A percentile compares a stretch with the other conserved stretches of the same genome.
These are phyloP conservation scores for Teratosphaeria epicoccoides DNA, from an alignment of 2,329 filamentous ascomycete genomes.

Conservation along the genomic window DNA sequence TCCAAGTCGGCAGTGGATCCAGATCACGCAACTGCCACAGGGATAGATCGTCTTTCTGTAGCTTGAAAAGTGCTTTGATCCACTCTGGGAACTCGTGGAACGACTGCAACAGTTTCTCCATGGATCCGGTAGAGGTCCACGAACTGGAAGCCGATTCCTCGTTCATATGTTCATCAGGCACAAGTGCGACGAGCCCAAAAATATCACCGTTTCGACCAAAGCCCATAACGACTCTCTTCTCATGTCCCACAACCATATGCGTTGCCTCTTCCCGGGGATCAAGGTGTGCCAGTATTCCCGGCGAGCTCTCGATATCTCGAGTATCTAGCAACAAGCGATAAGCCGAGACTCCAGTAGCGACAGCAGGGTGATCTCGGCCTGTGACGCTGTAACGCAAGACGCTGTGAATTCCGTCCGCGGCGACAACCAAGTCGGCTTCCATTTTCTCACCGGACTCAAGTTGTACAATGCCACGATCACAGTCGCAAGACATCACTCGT, in stretches of 20 bases:
- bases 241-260: constrained; percentile 37
- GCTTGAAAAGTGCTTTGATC: constrained; percentile 26
- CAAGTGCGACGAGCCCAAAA: constrained; percentile 33
- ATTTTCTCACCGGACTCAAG: not conserved
- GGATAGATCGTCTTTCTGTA: constrained; percentile 25
- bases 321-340: constrained; percentile 30
- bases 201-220: constrained; percentile 33
- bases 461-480: constrained; percentile 18
- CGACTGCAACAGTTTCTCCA: constrained; percentile 29
- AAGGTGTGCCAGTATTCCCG: constrained; percentile 8
- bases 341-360: constrained; percentile 30
- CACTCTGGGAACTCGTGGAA: constrained; percentile 35
- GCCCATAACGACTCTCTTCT: constrained; percentile 33
- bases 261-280: constrained; percentile 32
- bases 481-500: constrained; percentile 17
- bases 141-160: constrained; percentile 23
- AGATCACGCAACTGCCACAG: constrained; percentile 39
- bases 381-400: constrained; percentile 18
- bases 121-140: constrained; percentile 31
- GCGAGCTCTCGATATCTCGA: constrained; percentile 15
- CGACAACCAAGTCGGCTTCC: not conserved
- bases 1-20: constrained; percentile 32
- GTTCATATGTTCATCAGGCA: constrained; percentile 34
- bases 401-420: constrained; percentile 2
- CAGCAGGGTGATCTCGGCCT: constrained; percentile 20